phyloP scores from a whole-genome alignment of 345 rosid species.

The Syzygium grande region DNA sequence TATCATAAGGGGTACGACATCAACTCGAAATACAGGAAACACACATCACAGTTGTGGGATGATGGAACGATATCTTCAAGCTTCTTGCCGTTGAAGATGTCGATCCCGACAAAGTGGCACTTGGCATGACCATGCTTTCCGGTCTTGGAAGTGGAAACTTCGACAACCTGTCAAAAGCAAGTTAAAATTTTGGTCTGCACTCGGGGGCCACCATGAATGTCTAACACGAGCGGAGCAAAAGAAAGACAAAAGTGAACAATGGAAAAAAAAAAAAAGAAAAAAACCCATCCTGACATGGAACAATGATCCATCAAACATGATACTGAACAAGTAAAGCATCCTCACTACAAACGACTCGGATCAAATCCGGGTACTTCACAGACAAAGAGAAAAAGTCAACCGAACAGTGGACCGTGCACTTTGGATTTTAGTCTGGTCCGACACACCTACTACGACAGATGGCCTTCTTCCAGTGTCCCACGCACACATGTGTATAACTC shows the following conservation, averaged over 20 bases:
- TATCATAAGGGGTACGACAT: background rate
- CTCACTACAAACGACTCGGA: background rate
- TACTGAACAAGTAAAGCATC: background rate
- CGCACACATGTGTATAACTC: background rate
- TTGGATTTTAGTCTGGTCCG: background rate
- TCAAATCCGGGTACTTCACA: background rate
- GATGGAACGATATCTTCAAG: constrained; percentile 5
- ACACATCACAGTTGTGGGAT: constrained; percentile 7
- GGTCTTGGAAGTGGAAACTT: constrained; percentile 6
- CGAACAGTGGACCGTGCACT: background rate
- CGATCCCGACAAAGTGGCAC: constrained; percentile 4
- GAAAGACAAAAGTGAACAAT: background rate
- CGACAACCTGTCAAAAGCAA: constrained; percentile 3
- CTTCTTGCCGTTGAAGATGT: constrained; percentile 2
- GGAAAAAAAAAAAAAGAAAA: background rate
- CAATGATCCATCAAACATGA: background rate
- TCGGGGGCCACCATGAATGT: background rate
- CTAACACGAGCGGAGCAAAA: background rate
- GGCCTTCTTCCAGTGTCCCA: background rate
- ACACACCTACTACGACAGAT: background rate
- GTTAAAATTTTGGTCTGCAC: background rate
- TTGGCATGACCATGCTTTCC: constrained; percentile 9
- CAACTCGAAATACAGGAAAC: background rate
- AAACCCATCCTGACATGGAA: background rate
- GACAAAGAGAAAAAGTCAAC: background rate